Percentiles rank a stretch among this genome's conserved stretches.
These are phyloP conservation scores for Medicago lupulina DNA, from an alignment of 306 rosid genomes.

Conservation along the genomic window DNA sequence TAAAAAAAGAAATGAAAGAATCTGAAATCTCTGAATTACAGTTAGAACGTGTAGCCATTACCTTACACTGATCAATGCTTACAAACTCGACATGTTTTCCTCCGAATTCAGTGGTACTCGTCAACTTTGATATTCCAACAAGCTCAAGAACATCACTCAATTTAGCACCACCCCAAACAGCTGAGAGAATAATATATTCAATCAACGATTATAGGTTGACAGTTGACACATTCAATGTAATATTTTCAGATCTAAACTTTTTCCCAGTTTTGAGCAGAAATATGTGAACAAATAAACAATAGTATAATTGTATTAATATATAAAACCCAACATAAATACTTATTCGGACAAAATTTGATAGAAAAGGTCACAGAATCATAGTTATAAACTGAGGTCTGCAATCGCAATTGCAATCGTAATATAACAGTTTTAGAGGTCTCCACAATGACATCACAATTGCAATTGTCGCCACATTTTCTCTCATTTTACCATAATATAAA, in stretches of 20 bases:
- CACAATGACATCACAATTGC: not conserved
- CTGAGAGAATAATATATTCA: conserved; percentile 51
- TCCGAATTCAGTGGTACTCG: conserved; percentile 58
- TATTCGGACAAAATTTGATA: not conserved
- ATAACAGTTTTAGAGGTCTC: not conserved
- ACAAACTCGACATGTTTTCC: conserved; percentile 97
- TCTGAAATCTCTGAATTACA: not conserved
- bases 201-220: conserved; percentile 17
- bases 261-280: not conserved
- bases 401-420: not conserved
- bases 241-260: not conserved
- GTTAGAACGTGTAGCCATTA: conserved; percentile 43
- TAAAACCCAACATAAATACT: not conserved
- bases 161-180: conserved; percentile 90
- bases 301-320: not conserved
- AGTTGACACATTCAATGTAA: not conserved
- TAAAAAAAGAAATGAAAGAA: conserved; percentile 22
- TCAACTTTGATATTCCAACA: conserved; percentile 72
- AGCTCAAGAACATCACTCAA: conserved; percentile 88
- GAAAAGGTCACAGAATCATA: not conserved
- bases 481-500: too few relatives aligned
- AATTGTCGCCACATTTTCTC: not conserved
- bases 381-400: not conserved
- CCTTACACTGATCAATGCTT: conserved; percentile 91
- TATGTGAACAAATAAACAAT: not conserved